phyloP scores from a whole-genome alignment of 108 stramenopile species.

The Bacterosira constricta region DNA sequence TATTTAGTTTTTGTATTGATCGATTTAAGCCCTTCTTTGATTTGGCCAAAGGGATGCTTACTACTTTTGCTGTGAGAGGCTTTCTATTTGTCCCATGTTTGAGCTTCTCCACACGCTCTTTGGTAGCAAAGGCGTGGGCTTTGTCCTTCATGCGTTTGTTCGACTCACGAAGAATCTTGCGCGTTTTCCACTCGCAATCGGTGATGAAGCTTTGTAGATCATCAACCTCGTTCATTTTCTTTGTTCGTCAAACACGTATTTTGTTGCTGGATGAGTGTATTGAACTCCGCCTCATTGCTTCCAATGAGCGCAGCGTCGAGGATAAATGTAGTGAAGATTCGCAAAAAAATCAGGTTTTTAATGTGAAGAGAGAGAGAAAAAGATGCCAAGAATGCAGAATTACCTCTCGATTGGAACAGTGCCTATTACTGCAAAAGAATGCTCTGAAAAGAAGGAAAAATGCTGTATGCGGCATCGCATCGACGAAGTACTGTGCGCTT shows the following conservation, averaged over 20 bases:
- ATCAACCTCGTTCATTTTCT: not conserved
- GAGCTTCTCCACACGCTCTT: constrained; percentile 15
- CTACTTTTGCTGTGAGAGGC: not conserved
- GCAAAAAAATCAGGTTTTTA: no score
- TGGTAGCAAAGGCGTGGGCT: constrained; percentile 14
- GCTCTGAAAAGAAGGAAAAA: no score
- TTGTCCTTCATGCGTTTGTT: constrained; percentile 32
- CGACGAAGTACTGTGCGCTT: no score
- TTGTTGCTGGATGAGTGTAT: no score
- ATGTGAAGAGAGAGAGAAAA: no score
- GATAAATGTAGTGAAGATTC: no score
- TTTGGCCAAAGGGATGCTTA: not conserved
- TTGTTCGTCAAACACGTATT: not conserved
- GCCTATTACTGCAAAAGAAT: no score
- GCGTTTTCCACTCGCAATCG: constrained; percentile 39
- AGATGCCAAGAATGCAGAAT: no score
- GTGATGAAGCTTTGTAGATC: constrained; percentile 24
- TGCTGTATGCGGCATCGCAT: no score
- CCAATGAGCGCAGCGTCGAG: no score
- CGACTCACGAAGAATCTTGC: constrained; percentile 37
- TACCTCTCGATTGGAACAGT: no score
- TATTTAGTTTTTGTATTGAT: not conserved
- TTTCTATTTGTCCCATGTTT: constrained; percentile 6
- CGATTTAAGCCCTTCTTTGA: not conserved
- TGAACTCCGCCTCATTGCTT: no score